A percentile compares a stretch with the other conserved stretches of the same genome.
phyloP scores from a whole-genome alignment of 2,329 filamentous ascomycete species.

The Penicillium brasilianum region DNA sequence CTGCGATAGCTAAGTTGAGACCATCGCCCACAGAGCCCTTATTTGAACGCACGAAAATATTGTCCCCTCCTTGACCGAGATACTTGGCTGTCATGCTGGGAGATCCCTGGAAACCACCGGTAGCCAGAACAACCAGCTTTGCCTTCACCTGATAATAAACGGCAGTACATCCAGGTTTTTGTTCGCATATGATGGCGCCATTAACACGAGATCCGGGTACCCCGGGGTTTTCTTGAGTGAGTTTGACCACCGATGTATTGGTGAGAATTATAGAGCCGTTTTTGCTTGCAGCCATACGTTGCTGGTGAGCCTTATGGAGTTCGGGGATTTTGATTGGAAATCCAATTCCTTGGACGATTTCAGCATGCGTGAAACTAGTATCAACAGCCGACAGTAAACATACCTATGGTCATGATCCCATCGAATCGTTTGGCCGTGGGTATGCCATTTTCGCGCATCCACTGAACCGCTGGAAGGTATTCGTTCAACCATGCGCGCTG shows the following conservation, averaged over 20 bases:
- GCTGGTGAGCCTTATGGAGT: constrained; percentile 27
- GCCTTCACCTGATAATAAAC: constrained; percentile 28
- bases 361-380: neutral
- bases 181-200: constrained; percentile 30
- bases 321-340: constrained; percentile 35
- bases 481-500: constrained; percentile 35
- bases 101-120: constrained; percentile 35
- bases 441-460: constrained; percentile 36
- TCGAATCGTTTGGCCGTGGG: constrained; percentile 33
- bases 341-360: constrained; percentile 25
- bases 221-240: constrained; percentile 28
- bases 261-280: constrained; percentile 28
- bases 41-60: constrained; percentile 36
- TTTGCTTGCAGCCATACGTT: constrained; percentile 25
- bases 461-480: constrained; percentile 35
- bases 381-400: neutral
- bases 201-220: constrained; percentile 29
- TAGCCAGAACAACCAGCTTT: constrained; percentile 31
- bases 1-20: constrained; percentile 28
- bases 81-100: constrained; percentile 27
- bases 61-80: constrained; percentile 32
- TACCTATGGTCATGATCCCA: constrained; percentile 38
- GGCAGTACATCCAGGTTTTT: neutral
- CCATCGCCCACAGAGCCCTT: constrained; percentile 35
- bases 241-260: constrained; percentile 28